Conservation (phyloP, 2,329 filamentous ascomycete genomes). For the Pseudogymnoascus sp. region DNA sequence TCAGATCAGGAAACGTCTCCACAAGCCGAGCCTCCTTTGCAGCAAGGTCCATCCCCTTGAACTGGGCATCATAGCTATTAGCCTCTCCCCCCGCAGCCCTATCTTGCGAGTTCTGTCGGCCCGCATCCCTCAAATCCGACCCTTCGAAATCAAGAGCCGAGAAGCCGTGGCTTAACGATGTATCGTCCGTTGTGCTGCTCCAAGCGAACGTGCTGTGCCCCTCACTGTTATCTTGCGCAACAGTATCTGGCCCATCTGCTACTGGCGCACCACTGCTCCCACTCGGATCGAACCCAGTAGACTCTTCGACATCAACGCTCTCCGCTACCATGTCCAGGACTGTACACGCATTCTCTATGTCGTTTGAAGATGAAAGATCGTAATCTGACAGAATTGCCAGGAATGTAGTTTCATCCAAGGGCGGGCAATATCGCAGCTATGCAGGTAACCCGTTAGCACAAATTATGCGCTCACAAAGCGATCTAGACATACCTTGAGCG, state of each 20-base stretch:
- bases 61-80: neutral
- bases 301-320: conserved; percentile 57
- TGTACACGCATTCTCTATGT: conserved; percentile 46
- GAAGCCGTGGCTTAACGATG: conserved; percentile 21
- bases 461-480: neutral
- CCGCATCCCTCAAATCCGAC: conserved; percentile 24
- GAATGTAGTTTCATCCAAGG: conserved; percentile 70
- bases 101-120: conserved; percentile 52
- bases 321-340: conserved; percentile 58
- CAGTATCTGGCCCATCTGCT: neutral
- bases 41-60: conserved; percentile 40
- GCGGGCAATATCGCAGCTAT: conserved; percentile 63
- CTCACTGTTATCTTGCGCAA: neutral
- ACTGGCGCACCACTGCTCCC: conserved; percentile 44
- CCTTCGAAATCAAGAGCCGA: conserved; percentile 20
- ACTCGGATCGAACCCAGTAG: conserved; percentile 69
- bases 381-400: conserved; percentile 69
- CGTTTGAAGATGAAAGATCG: conserved; percentile 45
- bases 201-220: conserved; percentile 18
- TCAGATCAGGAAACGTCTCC: conserved; percentile 64
- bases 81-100: neutral
- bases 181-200: conserved; percentile 24
- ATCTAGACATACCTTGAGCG: neutral
- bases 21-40: conserved; percentile 56
- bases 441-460: neutral